These are phyloP conservation scores for Phytophthora pseudosyringae DNA, from an alignment of 352 stramenopile species.

Conservation along the genomic window DNA sequence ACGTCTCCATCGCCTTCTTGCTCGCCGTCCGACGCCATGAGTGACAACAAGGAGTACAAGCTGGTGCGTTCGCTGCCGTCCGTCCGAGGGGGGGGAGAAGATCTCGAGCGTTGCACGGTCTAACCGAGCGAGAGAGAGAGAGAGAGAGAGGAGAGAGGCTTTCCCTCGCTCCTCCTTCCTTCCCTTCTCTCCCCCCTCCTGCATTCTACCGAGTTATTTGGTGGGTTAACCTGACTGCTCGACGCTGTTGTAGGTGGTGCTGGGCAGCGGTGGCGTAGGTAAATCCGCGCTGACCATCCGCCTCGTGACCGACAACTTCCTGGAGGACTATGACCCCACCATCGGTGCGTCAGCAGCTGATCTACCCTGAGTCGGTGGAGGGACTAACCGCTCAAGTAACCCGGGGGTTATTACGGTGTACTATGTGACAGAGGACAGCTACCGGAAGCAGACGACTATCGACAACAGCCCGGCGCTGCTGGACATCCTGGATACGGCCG, in stretches of 20 bases:
- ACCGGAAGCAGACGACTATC: slow-evolving; percentile 91
- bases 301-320: slow-evolving; percentile 92
- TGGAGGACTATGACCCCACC: slow-evolving; percentile 94
- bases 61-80: slow-evolving; percentile 46
- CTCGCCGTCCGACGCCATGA: slow-evolving; percentile 37
- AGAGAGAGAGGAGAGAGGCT: background rate
- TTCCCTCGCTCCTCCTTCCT: background rate
- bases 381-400: background rate
- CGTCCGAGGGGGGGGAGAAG: background rate
- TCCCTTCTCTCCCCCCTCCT: slow-evolving; percentile 10
- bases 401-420: background rate
- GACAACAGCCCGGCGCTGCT: slow-evolving; percentile 84
- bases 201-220: slow-evolving; percentile 12
- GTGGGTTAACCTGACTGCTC: slow-evolving; percentile 3
- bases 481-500: slow-evolving; percentile 93
- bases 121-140: background rate
- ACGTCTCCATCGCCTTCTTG: slow-evolving; percentile 18
- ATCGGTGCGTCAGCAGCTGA: slow-evolving; percentile 60
- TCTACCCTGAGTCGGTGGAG: background rate
- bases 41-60: slow-evolving; percentile 87
- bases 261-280: slow-evolving; percentile 90
- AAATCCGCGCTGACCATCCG: slow-evolving; percentile 93
- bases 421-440: slow-evolving; percentile 85
- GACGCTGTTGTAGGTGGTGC: slow-evolving; percentile 65
- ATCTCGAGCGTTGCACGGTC: background rate